phyloP scores from a whole-genome alignment of 108 stramenopile species.

The Mediolabrus comicus region DNA sequence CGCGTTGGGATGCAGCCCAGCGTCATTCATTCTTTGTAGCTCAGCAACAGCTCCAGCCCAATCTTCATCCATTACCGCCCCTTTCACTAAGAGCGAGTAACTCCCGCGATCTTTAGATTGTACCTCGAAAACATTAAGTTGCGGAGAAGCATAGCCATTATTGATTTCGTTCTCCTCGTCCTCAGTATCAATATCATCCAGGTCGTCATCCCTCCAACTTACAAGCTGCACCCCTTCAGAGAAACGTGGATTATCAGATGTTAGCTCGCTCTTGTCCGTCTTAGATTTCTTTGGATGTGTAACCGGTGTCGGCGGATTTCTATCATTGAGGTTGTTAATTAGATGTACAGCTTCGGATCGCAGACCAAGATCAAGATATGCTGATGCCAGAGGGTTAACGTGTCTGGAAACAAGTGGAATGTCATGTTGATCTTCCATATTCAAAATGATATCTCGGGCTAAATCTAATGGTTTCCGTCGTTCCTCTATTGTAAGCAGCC shows the following conservation, averaged over 20 bases:
- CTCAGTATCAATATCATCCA: constrained; percentile 42
- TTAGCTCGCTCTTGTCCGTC: neutral
- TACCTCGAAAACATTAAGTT: constrained; percentile 35
- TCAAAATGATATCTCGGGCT: constrained; percentile 44
- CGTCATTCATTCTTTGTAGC: constrained; percentile 66
- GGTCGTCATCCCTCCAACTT: constrained; percentile 32
- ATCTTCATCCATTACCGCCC: constrained; percentile 62
- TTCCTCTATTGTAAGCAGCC: constrained; percentile 28
- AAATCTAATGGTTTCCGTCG: constrained; percentile 66
- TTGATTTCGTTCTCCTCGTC: constrained; percentile 49
- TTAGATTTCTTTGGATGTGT: neutral
- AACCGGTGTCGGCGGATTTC: neutral
- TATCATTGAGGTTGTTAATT: constrained; percentile 56
- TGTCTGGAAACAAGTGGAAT: constrained; percentile 57
- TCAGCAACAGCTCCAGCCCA: constrained; percentile 68
- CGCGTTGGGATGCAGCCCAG: constrained; percentile 68
- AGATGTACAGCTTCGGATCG: constrained; percentile 44
- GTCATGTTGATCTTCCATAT: constrained; percentile 46
- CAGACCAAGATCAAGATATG: constrained; percentile 60
- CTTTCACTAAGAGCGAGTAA: constrained; percentile 72
- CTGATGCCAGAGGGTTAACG: constrained; percentile 67
- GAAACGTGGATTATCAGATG: constrained; percentile 8
- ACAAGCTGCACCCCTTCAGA: constrained; percentile 11
- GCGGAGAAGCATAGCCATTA: constrained; percentile 15
- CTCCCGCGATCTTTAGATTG: constrained; percentile 68